Conservation (phyloP, 768 basidiomycete genomes). For the Clitopilus passeckerianus region DNA sequence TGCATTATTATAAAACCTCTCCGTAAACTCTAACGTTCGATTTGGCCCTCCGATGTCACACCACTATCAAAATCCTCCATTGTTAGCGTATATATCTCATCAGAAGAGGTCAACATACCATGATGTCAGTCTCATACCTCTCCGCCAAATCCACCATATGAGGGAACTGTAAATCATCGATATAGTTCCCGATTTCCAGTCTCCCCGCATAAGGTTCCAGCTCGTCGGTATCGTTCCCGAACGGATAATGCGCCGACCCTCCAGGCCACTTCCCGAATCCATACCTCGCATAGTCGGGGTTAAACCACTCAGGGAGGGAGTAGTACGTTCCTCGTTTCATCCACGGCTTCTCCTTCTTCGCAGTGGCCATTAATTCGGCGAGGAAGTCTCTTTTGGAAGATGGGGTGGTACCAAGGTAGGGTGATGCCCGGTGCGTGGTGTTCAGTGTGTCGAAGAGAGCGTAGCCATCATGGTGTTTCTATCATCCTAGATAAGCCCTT, state of each 20-base stretch:
- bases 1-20: constrained; percentile 40
- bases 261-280: constrained; percentile 52
- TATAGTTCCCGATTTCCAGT: constrained; percentile 43
- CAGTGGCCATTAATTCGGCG: constrained; percentile 42
- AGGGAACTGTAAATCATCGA: constrained; percentile 44
- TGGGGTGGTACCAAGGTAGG: constrained; percentile 34
- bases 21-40: constrained; percentile 37
- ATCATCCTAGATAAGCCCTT: not conserved
- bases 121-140: constrained; percentile 49
- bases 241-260: constrained; percentile 47
- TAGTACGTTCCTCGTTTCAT: constrained; percentile 56
- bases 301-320: constrained; percentile 56
- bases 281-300: constrained; percentile 46
- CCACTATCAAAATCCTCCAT: constrained; percentile 30
- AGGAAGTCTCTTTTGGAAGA: constrained; percentile 39
- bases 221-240: constrained; percentile 27
- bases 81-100: not conserved
- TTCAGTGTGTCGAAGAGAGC: constrained; percentile 50
- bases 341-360: constrained; percentile 43
- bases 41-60: constrained; percentile 54
- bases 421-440: constrained; percentile 45
- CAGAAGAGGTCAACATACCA: constrained; percentile 26
- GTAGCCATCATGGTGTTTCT: constrained; percentile 65
- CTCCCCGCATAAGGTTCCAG: constrained; percentile 53
- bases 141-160: constrained; percentile 46